Base-by-base conservation (phyloP, 73 alveolate genomes). In the Blepharisma stoltei region DNA sequence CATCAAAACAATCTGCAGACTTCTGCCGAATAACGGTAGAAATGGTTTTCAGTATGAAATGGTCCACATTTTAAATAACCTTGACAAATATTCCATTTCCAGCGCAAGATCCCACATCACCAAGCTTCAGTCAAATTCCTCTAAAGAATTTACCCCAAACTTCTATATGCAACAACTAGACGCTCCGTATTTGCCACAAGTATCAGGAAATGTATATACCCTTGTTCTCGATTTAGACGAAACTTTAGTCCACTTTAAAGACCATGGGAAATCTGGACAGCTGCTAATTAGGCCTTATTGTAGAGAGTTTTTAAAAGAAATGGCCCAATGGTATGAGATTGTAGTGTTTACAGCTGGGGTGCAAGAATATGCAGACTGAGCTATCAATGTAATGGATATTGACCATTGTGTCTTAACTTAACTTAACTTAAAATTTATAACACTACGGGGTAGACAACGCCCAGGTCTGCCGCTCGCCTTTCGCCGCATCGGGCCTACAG, bases 261-360 rank as follows among this genome's bases (percentile, higher is more conserved):
- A 66, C 25, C 67, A 50, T 6, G 69, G 67, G 41, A 82, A 75
- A 53, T 89, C 95, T 6, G 95, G 96, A 5, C 83, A 89, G 47
- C 90, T 92, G 70, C 76, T 92, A 8, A 88, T 96, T 6, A 82
- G 99, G 50, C 99, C 99, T 7, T 95, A 90, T 27, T 92, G 95
- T n/a, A 94, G 89, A n/a, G 93, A 91, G 54, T 96, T 96, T 77
- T 80, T 96, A 47, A 83, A 82, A 67, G 97, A 89, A 70, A 81
- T 95, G 84, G 81, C 95, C 0, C 54, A 93, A 83, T 85, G 78
- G 69, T 96, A 87, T 85, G 99, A 96, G 91, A 84, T 96, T 32
- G 94, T 96, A 6, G 93, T 96, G 44, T 96, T 96, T 78, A 96
- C 99, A 0, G 99, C 99, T n/a, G 99, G 99, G 7, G 76, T 96